Base-by-base conservation (phyloP, 2,329 filamentous ascomycete species). In the Alternaria infectoria region DNA sequence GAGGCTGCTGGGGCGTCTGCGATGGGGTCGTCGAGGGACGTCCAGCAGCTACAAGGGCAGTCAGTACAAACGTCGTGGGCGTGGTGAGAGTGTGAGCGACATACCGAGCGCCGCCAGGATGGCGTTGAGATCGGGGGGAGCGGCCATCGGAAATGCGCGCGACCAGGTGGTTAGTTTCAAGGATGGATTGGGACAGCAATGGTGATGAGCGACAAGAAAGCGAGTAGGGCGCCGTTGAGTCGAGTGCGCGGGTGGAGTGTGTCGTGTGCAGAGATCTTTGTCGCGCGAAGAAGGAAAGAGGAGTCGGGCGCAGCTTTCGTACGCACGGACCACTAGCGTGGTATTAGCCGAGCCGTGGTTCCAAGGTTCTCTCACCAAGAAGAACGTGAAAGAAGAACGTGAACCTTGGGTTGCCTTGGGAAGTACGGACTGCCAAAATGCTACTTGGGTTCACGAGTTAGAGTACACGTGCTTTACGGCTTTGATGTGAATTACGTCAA, bases 21-120 rank as follows among this genome's bases (percentile, higher is more conserved):
- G 82, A 79, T 17, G 84, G 83, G 12, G 83, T 82, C 25, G 80
- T 80, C 60, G 82, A 81, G 46, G 83, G 81, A 55, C 72, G 70
- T 67, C 85, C 83, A 36, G 73, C 73, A 70, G 85, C 85, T 84
- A 67, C 19, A 30, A n/a, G 19, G 40, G 32, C 21, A 59, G 46
- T 72, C 36, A 73, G 67, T 59, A 43, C 21, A 47, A 30, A 26
- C 54, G 36, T 25, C 15, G 25, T 23, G 43, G 13, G 23, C 21
- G 30, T 13, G 47, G 19, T 15, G 44, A 54, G 44, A 28, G 15
- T 36, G 32, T 52, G 30, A 40, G 36, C 21, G 17, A 66, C 76
- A 47, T 73, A 81, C 79, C 78, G 25, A 81, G 72, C 44, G 79
- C 79, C 55, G 76, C 76, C 57, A 81, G 74, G 61, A 81, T 80